phyloP scores from a whole-genome alignment of 306 rosid species.

The Hylodesmum podocarpum region DNA sequence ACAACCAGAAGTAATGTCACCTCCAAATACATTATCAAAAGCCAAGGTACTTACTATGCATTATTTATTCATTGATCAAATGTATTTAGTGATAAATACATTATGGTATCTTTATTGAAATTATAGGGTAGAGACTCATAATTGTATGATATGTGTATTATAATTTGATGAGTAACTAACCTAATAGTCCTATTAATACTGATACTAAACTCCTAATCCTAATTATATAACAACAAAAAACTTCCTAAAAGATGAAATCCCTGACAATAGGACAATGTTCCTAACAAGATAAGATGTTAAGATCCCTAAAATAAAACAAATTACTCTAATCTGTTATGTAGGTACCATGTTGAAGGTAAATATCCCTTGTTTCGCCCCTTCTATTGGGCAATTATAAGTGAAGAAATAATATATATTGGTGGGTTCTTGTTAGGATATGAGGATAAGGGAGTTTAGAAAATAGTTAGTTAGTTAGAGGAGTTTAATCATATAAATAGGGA shows the following conservation, averaged over 20 bases:
- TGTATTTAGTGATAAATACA: no score
- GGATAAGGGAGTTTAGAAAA: no score
- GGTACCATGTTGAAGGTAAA: neutral
- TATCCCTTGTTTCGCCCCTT: neutral
- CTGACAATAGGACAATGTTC: neutral
- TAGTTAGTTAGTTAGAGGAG: no score
- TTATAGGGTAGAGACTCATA: neutral
- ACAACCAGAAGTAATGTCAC: constrained; percentile 85
- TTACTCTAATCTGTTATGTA: neutral
- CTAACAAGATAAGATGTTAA: neutral
- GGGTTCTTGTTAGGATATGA: no score
- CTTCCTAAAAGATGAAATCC: neutral
- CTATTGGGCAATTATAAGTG: neutral
- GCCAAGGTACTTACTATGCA: constrained; percentile 56
- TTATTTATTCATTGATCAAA: no score
- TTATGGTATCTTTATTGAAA: neutral
- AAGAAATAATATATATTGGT: neutral
- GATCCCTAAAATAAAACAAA: neutral
- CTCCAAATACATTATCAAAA: constrained; percentile 79
- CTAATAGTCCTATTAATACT: constrained; percentile 7
- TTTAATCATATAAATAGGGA: no score
- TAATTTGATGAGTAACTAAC: neutral
- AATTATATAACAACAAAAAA: neutral
- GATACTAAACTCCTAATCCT: neutral
- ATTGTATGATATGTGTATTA: neutral